These are phyloP conservation scores for Albizia julibrissin DNA, from an alignment of 306 rosid genomes.

Conservation along the genomic window DNA sequence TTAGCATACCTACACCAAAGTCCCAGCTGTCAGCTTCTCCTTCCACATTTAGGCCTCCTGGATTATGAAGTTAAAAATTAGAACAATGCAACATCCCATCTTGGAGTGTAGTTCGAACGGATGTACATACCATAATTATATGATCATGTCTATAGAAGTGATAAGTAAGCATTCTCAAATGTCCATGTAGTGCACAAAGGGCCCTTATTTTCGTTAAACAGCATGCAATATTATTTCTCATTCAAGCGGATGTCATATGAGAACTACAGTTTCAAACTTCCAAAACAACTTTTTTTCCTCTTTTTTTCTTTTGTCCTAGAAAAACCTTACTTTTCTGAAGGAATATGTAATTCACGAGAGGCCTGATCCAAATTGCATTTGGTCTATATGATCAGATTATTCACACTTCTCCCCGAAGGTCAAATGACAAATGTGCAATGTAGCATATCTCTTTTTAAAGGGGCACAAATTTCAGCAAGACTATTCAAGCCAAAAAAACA, in stretches of 20 bases:
- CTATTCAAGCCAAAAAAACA: background rate
- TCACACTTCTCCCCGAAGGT: background rate
- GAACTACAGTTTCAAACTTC: background rate
- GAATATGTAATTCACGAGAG: background rate
- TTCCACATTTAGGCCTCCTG: conserved; percentile 94
- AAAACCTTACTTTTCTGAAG: background rate
- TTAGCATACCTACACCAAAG: conserved; percentile 79
- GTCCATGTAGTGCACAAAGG: background rate
- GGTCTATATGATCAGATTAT: background rate
- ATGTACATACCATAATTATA: background rate
- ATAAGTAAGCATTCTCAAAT: background rate
- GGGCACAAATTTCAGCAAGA: background rate
- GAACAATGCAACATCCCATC: conserved; percentile 12
- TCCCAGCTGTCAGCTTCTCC: conserved; percentile 99
- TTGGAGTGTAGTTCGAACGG: background rate
- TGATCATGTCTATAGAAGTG: background rate
- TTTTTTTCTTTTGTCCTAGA: background rate
- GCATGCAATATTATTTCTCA: background rate
- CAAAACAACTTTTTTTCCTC: background rate
- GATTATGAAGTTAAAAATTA: conserved; percentile 10
- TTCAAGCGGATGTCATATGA: background rate
- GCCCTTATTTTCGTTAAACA: background rate
- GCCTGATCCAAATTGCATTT: background rate
- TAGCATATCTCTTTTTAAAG: too few relatives aligned
- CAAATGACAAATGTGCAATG: background rate